Evolutionary conservation across 495 filamentous ascomycete species (phyloP).

Genomic region (Annulohypoxylon moriforme): DNA sequence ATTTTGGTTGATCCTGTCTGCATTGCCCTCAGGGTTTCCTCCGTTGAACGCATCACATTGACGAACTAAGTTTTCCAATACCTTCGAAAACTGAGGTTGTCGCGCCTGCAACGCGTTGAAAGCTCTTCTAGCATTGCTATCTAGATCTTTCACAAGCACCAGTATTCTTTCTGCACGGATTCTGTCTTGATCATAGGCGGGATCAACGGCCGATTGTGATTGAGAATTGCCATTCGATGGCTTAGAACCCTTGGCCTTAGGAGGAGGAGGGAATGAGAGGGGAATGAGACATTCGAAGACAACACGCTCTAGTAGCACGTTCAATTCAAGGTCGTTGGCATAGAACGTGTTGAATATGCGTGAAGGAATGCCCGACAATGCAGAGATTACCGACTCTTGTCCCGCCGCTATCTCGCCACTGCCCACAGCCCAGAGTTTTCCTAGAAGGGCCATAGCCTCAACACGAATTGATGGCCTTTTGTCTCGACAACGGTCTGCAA

Average conservation of each 20-base stretch:
- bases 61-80: slow-evolving; percentile 76
- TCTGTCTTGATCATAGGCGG: slow-evolving; percentile 76
- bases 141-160: slow-evolving; percentile 80
- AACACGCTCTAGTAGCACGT: slow-evolving; percentile 84
- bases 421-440: slow-evolving; percentile 90
- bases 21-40: slow-evolving; percentile 80
- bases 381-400: slow-evolving; percentile 75
- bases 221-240: slow-evolving; percentile 70
- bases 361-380: slow-evolving; percentile 82
- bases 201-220: slow-evolving; percentile 56
- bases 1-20: slow-evolving; percentile 72
- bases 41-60: slow-evolving; percentile 89
- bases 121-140: slow-evolving; percentile 81
- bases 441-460: slow-evolving; percentile 85
- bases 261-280: slow-evolving; percentile 83
- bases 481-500: slow-evolving; percentile 91
- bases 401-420: slow-evolving; percentile 86
- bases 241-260: slow-evolving; percentile 70
- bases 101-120: slow-evolving; percentile 88
- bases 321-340: slow-evolving; percentile 88
- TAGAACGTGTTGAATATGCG: slow-evolving; percentile 90
- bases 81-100: slow-evolving; percentile 74
- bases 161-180: slow-evolving; percentile 88
- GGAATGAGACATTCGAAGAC: slow-evolving; percentile 88
- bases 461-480: slow-evolving; percentile 81